Percentiles rank a stretch among this genome's conserved stretches.
phyloP scores from a whole-genome alignment of 2,329 filamentous ascomycete species.

The Hymenoscyphus occultus region DNA sequence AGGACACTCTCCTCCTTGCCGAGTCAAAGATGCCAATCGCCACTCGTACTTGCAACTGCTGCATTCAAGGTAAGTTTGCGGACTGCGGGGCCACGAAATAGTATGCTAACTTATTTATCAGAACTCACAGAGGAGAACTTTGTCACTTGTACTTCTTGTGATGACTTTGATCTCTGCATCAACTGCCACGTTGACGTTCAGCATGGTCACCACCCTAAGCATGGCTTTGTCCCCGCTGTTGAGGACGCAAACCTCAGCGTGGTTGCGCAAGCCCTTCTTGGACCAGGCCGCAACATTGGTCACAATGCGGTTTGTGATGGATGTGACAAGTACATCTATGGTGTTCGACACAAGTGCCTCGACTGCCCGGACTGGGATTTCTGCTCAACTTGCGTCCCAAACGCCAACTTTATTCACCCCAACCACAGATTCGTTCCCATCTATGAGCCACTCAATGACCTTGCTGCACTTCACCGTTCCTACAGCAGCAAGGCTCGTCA shows the following conservation, averaged over 20 bases:
- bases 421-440: slow-evolving; percentile 86
- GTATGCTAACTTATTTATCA: slow-evolving; percentile 29
- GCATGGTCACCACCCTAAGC: slow-evolving; percentile 89
- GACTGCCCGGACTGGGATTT: slow-evolving; percentile 98
- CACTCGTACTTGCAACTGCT: slow-evolving; percentile 59
- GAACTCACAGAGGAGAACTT: slow-evolving; percentile 71
- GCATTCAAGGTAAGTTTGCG: slow-evolving; percentile 53
- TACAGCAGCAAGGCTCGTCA: slow-evolving; percentile 55
- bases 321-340: slow-evolving; percentile 83
- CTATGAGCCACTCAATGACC: slow-evolving; percentile 63
- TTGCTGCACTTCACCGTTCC: slow-evolving; percentile 43
- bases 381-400: slow-evolving; percentile 72
- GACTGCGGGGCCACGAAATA: slow-evolving; percentile 9
- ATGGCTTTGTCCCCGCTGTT: slow-evolving; percentile 70
- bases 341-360: slow-evolving; percentile 93
- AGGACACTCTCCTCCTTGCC: slow-evolving; percentile 14
- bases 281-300: slow-evolving; percentile 72
- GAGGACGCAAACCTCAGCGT: slow-evolving; percentile 59
- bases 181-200: slow-evolving; percentile 70
- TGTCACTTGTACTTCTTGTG: slow-evolving; percentile 79
- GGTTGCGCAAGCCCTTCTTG: slow-evolving; percentile 64
- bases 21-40: slow-evolving; percentile 18
- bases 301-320: slow-evolving; percentile 94
- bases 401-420: slow-evolving; percentile 68
- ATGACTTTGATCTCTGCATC: slow-evolving; percentile 91